A percentile compares a stretch with the other conserved stretches of the same genome.
These are phyloP conservation scores for Neurospora sublineolata DNA, from an alignment of 495 filamentous ascomycete species.

Conservation along the genomic window DNA sequence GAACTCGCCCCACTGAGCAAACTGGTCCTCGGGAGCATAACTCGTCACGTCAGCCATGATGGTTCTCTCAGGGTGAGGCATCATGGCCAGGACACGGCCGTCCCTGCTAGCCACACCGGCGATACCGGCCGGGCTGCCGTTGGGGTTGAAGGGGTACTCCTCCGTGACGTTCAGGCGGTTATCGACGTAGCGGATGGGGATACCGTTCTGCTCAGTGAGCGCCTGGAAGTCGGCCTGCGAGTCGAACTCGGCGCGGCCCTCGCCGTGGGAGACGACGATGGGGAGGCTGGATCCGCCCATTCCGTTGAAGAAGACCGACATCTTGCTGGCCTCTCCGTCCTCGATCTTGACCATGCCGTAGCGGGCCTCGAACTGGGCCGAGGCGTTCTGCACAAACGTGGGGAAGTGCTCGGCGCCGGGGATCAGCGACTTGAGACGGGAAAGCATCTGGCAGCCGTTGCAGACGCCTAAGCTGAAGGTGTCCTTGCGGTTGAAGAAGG, in stretches of 20 bases:
- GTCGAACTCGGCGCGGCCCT: conserved; percentile 73
- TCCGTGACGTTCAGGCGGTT: conserved; percentile 64
- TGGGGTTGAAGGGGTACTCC: conserved; percentile 85
- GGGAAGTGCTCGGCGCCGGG: conserved; percentile 82
- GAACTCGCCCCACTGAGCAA: conserved; percentile 70
- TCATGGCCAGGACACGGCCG: conserved; percentile 82
- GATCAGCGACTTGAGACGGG: conserved; percentile 69
- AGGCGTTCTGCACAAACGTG: conserved; percentile 71
- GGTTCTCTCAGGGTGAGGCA: conserved; percentile 96
- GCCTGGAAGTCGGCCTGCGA: conserved; percentile 39
- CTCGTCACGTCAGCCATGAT: conserved; percentile 71
- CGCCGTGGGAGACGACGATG: conserved; percentile 83
- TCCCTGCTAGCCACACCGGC: conserved; percentile 70
- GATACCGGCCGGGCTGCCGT: conserved; percentile 79
- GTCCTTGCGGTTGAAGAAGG: conserved; percentile 79
- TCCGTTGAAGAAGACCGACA: conserved; percentile 84
- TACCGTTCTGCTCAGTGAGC: conserved; percentile 48
- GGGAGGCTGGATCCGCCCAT: conserved; percentile 79
- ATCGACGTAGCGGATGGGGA: conserved; percentile 73
- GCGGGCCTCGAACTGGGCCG: conserved; percentile 87
- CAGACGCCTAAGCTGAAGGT: conserved; percentile 93
- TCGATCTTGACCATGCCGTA: conserved; percentile 81
- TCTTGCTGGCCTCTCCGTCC: conserved; percentile 35
- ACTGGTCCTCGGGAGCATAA: conserved; percentile 52
- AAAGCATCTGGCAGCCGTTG: conserved; percentile 96